phyloP scores from a whole-genome alignment of 2,329 filamentous ascomycete species.

The Aspergillus fischeri region DNA sequence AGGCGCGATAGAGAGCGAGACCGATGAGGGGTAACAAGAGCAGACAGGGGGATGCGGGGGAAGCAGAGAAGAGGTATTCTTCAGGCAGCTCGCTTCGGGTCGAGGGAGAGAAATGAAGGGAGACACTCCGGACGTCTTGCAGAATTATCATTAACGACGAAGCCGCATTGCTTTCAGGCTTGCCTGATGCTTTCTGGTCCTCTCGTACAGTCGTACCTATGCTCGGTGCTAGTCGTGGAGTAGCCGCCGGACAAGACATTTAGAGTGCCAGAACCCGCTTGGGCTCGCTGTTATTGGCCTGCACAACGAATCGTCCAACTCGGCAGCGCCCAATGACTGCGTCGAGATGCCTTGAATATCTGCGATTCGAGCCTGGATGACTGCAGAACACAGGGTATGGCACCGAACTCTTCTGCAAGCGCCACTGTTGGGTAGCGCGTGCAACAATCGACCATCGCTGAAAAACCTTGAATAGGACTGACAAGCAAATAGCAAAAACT shows the following conservation, averaged over 20 bases:
- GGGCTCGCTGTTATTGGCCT: background rate
- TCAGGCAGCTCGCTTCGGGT: background rate
- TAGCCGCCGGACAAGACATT: background rate
- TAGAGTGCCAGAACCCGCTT: background rate
- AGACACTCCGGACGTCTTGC: background rate
- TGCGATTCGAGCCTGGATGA: background rate
- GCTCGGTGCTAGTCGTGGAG: background rate
- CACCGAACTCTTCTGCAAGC: background rate
- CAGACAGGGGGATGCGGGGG: constrained; percentile 1
- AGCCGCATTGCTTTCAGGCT: background rate
- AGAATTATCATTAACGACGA: background rate
- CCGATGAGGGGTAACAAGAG: background rate
- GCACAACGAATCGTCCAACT: background rate
- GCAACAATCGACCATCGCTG: background rate
- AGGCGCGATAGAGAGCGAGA: background rate
- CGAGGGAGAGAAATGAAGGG: constrained; percentile 4
- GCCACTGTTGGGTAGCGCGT: too few relatives aligned
- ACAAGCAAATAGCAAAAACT: background rate
- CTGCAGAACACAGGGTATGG: too few relatives aligned
- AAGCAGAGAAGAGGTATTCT: constrained; percentile 6
- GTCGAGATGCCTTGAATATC: background rate
- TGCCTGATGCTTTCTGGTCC: background rate
- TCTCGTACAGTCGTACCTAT: background rate
- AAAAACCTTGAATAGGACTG: background rate
- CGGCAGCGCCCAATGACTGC: background rate